Evolutionary conservation across 768 basidiomycete species (phyloP).

Genomic region (Mycena floridula): DNA sequence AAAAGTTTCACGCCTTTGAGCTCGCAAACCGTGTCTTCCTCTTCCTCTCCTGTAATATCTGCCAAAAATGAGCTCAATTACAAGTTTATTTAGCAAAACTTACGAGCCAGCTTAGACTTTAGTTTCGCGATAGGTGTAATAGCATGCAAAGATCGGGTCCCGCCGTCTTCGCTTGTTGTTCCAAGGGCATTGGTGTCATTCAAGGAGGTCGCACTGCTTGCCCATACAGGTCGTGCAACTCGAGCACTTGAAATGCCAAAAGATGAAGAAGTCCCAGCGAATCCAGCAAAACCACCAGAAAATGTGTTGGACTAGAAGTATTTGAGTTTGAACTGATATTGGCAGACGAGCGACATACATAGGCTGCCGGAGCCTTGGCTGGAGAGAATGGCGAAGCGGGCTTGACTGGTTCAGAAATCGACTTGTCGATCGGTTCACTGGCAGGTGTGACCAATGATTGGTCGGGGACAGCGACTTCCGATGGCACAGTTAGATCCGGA

Average conservation of each 20-base stretch:
- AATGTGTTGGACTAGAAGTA: neutral
- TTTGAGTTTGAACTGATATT: too few relatives aligned
- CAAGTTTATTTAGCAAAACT: too few relatives aligned
- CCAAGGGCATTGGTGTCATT: neutral
- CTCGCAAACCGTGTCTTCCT: slow-evolving; percentile 49
- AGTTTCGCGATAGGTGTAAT: neutral
- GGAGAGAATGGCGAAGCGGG: too few relatives aligned
- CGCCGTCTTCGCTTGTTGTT: neutral
- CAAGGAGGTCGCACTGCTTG: neutral
- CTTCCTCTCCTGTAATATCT: slow-evolving; percentile 62
- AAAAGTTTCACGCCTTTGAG: slow-evolving; percentile 58
- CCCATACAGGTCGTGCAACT: neutral
- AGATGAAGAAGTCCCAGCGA: slow-evolving; percentile 27
- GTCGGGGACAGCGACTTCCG: too few relatives aligned
- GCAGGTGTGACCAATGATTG: too few relatives aligned
- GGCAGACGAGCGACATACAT: neutral
- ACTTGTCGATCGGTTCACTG: too few relatives aligned
- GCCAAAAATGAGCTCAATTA: too few relatives aligned
- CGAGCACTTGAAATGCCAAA: slow-evolving; percentile 22
- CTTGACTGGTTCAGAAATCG: too few relatives aligned
- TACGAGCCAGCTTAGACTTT: too few relatives aligned
- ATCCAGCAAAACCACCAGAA: slow-evolving; percentile 32
- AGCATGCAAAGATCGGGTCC: neutral
- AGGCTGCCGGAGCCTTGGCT: too few relatives aligned
- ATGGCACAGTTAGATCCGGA: too few relatives aligned